Evolutionary conservation across 768 basidiomycete genomes (phyloP), one percentile per base, ranked within the genome.

Genomic region (Serendipita indica): DNA sequence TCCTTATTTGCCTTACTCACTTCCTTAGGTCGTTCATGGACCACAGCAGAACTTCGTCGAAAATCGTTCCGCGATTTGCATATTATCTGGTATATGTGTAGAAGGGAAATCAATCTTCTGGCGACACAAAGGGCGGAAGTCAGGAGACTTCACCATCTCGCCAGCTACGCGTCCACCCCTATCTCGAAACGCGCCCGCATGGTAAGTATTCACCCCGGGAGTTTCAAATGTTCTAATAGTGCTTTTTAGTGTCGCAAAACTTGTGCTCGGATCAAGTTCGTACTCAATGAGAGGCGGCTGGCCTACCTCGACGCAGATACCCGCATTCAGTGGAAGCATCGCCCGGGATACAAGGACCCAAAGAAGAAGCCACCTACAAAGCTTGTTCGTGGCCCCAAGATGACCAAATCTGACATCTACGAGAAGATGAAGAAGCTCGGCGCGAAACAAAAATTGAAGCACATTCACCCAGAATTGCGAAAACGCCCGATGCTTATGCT

Each of bases 41-140:
- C 72, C 57, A 84, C 91, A 4, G 75, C 79, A 7, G 96, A 98
- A 66, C 76, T 99, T 45, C 78, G 96, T 34, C 74, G 84, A 57
- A 97, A 97, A 71, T 87, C 82, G 62, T 98, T 98, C 74, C 79
- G 80, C 61, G 93, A 98, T 67, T 73, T 99, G 62, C 96, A 99
- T 69, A 86, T 83, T 6, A 75, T 99, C 34, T 99, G 96, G 94
- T 97, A 94, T 68, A 76, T 97, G 49, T 73, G 90, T 25, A 66
- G 91, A 45, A 77, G 89, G 63, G 96, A 99, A 70, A 79, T 87
- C 2, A 99, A 98, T 71, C 73, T 94, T 27, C 75, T 97, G 59
- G 85, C 87, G 7, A 89, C 92, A 6, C 93, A 98, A 69, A 76
- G 73, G 62, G 86, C 86, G 63, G 90, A 92, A 67, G 74, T 77